These are phyloP conservation scores for Basidiobolus meristosporus DNA, from an alignment of 371 early-diverging fungal species.

Conservation along the genomic window DNA sequence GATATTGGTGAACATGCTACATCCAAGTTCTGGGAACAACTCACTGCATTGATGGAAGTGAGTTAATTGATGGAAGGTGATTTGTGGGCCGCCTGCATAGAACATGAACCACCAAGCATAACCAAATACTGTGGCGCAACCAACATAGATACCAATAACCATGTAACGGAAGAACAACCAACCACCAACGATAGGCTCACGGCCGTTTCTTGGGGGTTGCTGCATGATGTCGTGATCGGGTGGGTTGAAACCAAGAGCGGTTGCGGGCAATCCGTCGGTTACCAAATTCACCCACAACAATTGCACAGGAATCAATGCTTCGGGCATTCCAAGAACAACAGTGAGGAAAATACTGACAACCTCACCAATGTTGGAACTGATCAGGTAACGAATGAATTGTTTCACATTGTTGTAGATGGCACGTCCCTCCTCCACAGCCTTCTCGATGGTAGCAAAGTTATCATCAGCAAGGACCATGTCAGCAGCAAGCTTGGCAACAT, in stretches of 20 bases:
- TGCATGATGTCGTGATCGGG: conserved; percentile 89
- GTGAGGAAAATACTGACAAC: conserved; percentile 84
- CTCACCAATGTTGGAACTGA: conserved; percentile 79
- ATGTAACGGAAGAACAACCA: conserved; percentile 92
- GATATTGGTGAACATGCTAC: conserved; percentile 63
- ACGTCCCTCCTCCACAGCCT: conserved; percentile 93
- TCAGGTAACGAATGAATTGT: conserved; percentile 87
- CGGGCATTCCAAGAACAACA: conserved; percentile 85
- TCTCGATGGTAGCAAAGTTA: conserved; percentile 92
- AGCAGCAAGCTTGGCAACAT: conserved; percentile 91
- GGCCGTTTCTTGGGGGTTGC: conserved; percentile 64
- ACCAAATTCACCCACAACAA: conserved; percentile 96
- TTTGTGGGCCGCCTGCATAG: conserved; percentile 66
- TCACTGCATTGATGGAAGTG: conserved; percentile 75
- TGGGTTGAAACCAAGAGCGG: conserved; percentile 94
- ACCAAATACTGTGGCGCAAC: conserved; percentile 84
- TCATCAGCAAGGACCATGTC: conserved; percentile 96
- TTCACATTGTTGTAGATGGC: conserved; percentile 93
- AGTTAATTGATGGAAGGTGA: conserved; percentile 71
- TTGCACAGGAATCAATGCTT: conserved; percentile 92
- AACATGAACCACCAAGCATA: conserved; percentile 97
- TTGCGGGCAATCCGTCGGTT: conserved; percentile 94
- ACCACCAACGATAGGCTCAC: conserved; percentile 73
- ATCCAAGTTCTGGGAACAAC: conserved; percentile 79
- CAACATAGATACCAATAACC: conserved; percentile 83